A percentile compares a stretch with the other conserved stretches of the same genome.
phyloP scores from a whole-genome alignment of 2,329 filamentous ascomycete genomes.

The Exophiala dermatitidis region DNA sequence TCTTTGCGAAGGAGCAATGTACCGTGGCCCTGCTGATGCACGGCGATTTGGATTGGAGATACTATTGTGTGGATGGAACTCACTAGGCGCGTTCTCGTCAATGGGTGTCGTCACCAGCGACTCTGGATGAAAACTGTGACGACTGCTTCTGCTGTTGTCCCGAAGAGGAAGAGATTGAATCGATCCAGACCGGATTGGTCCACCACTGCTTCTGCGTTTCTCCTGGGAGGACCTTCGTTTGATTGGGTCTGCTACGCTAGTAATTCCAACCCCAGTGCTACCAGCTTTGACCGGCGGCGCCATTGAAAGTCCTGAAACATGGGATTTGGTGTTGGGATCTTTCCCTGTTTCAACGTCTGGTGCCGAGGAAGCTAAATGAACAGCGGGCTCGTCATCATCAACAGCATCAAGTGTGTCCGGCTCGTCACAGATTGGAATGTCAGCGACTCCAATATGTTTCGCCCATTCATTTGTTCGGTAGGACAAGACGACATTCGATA shows the following conservation, averaged over 20 bases:
- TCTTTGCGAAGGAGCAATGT: constrained; percentile 6
- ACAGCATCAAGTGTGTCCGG: constrained; percentile 45
- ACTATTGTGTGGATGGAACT: constrained; percentile 8
- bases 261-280: constrained; percentile 18
- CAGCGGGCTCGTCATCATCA: constrained; percentile 19
- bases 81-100: constrained; percentile 20
- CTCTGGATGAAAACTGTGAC: constrained; percentile 7
- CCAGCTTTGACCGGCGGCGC: constrained; percentile 9
- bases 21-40: constrained; percentile 8
- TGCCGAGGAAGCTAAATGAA: constrained; percentile 10
- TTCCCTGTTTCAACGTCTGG: neutral
- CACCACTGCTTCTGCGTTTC: constrained; percentile 3
- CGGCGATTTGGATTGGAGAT: constrained; percentile 9
- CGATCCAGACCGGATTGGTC: constrained; percentile 9
- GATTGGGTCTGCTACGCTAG: constrained; percentile 3
- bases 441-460: constrained; percentile 74
- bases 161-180: constrained; percentile 15
- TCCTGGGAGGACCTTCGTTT: constrained; percentile 13
- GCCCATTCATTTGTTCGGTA: constrained; percentile 96
- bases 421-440: constrained; percentile 60
- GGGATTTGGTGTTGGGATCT: constrained; percentile 2
- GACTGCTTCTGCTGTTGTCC: constrained; percentile 6
- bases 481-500: constrained; percentile 70
- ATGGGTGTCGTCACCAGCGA: constrained; percentile 20
- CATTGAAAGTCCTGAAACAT: constrained; percentile 4